Conservation (phyloP, 2,329 filamentous ascomycete genomes). For the Colletotrichum chlorophyti region DNA sequence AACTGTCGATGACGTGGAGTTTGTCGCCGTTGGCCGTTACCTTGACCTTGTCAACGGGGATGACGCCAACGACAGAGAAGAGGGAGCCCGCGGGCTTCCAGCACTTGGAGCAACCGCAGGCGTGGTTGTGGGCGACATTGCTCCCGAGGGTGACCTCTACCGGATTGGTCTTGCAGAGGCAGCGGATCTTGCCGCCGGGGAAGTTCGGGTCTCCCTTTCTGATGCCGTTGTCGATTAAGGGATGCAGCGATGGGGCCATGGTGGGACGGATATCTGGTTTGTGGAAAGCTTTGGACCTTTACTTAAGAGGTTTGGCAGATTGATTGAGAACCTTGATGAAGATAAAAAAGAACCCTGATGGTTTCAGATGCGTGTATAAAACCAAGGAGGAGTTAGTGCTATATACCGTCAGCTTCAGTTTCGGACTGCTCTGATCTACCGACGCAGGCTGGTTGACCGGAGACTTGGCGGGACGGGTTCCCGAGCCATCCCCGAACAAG, state of each 20-base stretch:
- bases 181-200: constrained; percentile 66
- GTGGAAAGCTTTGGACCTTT: no score
- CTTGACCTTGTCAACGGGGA: constrained; percentile 59
- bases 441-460: neutral
- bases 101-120: constrained; percentile 75
- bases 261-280: constrained; percentile 3
- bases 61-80: constrained; percentile 69
- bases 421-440: neutral
- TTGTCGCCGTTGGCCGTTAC: constrained; percentile 66
- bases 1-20: constrained; percentile 60
- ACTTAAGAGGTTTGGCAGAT: no score
- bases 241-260: constrained; percentile 61
- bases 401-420: neutral
- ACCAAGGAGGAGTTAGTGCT: neutral
- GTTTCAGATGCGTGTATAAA: neutral
- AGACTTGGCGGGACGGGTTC: constrained; percentile 8
- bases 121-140: constrained; percentile 73
- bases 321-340: constrained; percentile 10
- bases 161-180: constrained; percentile 61
- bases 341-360: constrained; percentile 9
- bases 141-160: constrained; percentile 64
- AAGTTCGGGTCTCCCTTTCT: constrained; percentile 60
- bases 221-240: constrained; percentile 67
- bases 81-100: constrained; percentile 71
- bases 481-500: constrained; percentile 22